Conservation (phyloP, 2,329 filamentous ascomycete genomes). For the Nemania sp. region DNA sequence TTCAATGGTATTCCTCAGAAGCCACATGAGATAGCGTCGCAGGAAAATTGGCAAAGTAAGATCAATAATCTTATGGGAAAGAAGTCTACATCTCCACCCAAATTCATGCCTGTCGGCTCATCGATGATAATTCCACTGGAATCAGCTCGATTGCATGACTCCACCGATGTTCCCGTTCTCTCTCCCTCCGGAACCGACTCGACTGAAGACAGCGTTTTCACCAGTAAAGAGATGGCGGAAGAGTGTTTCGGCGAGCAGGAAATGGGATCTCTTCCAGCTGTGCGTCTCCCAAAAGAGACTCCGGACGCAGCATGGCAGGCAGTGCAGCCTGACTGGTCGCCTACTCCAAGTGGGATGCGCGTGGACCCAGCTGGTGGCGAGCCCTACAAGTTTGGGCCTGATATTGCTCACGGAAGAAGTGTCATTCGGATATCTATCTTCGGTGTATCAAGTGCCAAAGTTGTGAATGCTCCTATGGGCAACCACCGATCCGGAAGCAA, state of each 20-base stretch:
- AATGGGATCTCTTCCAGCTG: conserved; percentile 74
- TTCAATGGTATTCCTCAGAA: conserved; percentile 35
- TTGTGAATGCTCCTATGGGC: conserved; percentile 26
- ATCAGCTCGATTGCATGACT: conserved; percentile 49
- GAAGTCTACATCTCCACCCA: conserved; percentile 60
- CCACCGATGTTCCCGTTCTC: conserved; percentile 74
- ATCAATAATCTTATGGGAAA: conserved; percentile 77
- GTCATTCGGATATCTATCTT: conserved; percentile 49
- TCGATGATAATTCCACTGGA: conserved; percentile 70
- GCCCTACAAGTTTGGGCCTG: conserved; percentile 45
- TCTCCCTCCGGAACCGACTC: conserved; percentile 37
- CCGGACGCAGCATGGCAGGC: conserved; percentile 67
- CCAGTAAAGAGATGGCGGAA: conserved; percentile 72
- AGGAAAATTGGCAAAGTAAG: conserved; percentile 73
- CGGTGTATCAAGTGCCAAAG: conserved; percentile 47
- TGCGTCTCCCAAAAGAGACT: conserved; percentile 66
- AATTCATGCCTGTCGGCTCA: conserved; percentile 65
- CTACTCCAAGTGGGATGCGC: conserved; percentile 55
- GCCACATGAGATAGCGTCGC: conserved; percentile 37
- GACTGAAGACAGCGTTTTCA: conserved; percentile 49
- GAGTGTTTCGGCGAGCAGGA: conserved; percentile 82
- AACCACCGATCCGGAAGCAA: conserved; percentile 29
- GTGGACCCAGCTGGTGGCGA: conserved; percentile 53
- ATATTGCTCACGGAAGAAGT: conserved; percentile 45
- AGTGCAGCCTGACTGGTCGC: conserved; percentile 56